Evolutionary conservation across 2,329 filamentous ascomycete genomes (phyloP), one percentile per base, ranked within the genome.

Genomic region (Talaromyces sp.): DNA sequence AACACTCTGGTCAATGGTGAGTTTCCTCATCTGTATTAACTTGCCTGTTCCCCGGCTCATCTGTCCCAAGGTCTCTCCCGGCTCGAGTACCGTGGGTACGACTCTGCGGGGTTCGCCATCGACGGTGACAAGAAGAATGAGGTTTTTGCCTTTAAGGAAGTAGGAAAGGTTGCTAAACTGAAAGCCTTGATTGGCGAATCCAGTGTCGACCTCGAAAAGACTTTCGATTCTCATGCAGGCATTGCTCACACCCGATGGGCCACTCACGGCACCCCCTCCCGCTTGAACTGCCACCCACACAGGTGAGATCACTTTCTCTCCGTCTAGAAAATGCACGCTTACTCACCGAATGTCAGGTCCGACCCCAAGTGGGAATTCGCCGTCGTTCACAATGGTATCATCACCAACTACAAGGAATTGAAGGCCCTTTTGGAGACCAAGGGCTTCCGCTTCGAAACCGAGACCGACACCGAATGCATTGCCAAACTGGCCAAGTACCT

Each of bases 321-420:
- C 59, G 56, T 42, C 63, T 23, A n/a, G 4, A 3, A 28, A 31
- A 53, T 30, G 7, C 7, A 31, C 18, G 36, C 23, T 60, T 18
- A 54, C 53, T n/a, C 23, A 23, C 23, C 23, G 23, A 23, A 23
- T n/a, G 67, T 64, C 31, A 96, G 93, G 79, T 98, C 94, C 68
- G 95, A 99, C 78, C 87, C 89, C 71, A 91, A 82, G 73, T 99
- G 94, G 92, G 90, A 99, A 81, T 99, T 99, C 79, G 86, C 91
- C 68, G 89, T 99, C 71, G 95, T 98, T 65, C 95, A 99, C 89
- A 99, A 99, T 81, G 95, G 95, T 75, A 99, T 99, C 85, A 99
- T 99, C 81, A 99, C 95, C 83, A 99, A 99, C 87, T 99, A 99
- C 87, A 99, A 99, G 86, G 95, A 99, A 82, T 83, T 99, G 72